These are phyloP conservation scores for Macrophomina tecta DNA, from an alignment of 2,329 filamentous ascomycete genomes.

Conservation along the genomic window DNA sequence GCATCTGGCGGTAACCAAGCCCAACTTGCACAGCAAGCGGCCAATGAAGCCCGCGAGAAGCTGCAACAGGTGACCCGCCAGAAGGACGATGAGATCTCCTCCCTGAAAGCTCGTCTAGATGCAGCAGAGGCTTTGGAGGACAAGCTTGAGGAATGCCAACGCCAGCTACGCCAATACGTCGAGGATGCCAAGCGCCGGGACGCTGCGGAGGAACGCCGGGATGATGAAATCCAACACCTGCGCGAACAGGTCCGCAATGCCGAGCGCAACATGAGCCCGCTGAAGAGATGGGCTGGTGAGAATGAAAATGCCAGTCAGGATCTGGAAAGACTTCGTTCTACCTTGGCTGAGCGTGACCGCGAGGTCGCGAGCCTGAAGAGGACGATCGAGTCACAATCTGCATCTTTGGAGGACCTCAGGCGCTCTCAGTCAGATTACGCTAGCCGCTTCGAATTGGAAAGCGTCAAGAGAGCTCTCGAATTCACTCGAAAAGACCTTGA, in stretches of 20 bases:
- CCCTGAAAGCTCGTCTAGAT: slow-evolving; percentile 44
- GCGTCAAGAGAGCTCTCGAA: slow-evolving; percentile 14
- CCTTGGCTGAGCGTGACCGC: slow-evolving; percentile 42
- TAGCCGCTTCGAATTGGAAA: slow-evolving; percentile 13
- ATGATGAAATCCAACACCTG: slow-evolving; percentile 24
- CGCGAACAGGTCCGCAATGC: slow-evolving; percentile 39
- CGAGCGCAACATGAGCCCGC: slow-evolving; percentile 43
- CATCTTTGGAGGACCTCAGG: slow-evolving; percentile 40
- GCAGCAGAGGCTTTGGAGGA: slow-evolving; percentile 42
- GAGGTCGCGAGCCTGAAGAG: slow-evolving; percentile 40
- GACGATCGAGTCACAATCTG: slow-evolving; percentile 41
- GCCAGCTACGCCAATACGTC: slow-evolving; percentile 42
- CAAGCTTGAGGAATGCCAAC: slow-evolving; percentile 44
- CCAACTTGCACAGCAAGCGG: slow-evolving; percentile 49
- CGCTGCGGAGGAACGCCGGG: slow-evolving; percentile 37
- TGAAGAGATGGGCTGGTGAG: slow-evolving; percentile 43
- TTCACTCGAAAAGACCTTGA: slow-evolving; percentile 25
- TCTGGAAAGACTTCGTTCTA: slow-evolving; percentile 38
- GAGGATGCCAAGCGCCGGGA: slow-evolving; percentile 42
- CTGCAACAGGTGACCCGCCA: slow-evolving; percentile 45
- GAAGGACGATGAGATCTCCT: slow-evolving; percentile 46
- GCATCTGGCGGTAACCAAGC: slow-evolving; percentile 48
- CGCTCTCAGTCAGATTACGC: slow-evolving; percentile 29
- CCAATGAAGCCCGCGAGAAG: slow-evolving; percentile 46
- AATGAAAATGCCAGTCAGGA: slow-evolving; percentile 40